Conservation (phyloP, 106 monocot species). For the Dioscorea alata region DNA sequence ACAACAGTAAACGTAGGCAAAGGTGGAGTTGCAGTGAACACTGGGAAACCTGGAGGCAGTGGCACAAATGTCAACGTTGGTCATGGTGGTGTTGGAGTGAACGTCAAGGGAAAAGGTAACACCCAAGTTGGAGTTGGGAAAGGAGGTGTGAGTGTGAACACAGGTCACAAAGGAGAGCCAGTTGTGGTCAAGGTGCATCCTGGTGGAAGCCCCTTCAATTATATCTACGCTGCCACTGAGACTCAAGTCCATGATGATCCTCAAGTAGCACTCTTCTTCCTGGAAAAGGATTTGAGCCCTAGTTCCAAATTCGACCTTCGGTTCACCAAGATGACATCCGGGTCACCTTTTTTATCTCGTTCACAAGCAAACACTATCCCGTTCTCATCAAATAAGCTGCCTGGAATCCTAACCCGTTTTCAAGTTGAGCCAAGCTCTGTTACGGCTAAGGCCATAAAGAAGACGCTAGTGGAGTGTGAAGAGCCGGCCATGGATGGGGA, state of each 20-base stretch:
- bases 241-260: constrained; percentile 45
- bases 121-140: constrained; percentile 19
- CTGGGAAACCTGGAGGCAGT: constrained; percentile 11
- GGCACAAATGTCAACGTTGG: constrained; percentile 29
- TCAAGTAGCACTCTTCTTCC: constrained; percentile 38
- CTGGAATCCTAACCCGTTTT: constrained; percentile 30
- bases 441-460: constrained; percentile 18
- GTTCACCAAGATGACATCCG: constrained; percentile 19
- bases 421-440: constrained; percentile 29
- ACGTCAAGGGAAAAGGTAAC: constrained; percentile 16
- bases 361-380: constrained; percentile 35
- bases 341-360: constrained; percentile 27
- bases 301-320: constrained; percentile 37
- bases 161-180: constrained; percentile 9
- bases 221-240: constrained; percentile 35
- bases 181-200: constrained; percentile 4
- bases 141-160: constrained; percentile 25
- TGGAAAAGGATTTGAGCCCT: constrained; percentile 47
- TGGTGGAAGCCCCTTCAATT: constrained; percentile 14
- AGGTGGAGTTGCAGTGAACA: constrained; percentile 21
- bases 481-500: constrained; percentile 17
- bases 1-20: constrained; percentile 27
- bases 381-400: constrained; percentile 43
- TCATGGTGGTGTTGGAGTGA: constrained; percentile 20
- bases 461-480: constrained; percentile 46